Evolutionary conservation across 2,329 filamentous ascomycete species (phyloP).

Genomic region (Nannizzia gypsea): DNA sequence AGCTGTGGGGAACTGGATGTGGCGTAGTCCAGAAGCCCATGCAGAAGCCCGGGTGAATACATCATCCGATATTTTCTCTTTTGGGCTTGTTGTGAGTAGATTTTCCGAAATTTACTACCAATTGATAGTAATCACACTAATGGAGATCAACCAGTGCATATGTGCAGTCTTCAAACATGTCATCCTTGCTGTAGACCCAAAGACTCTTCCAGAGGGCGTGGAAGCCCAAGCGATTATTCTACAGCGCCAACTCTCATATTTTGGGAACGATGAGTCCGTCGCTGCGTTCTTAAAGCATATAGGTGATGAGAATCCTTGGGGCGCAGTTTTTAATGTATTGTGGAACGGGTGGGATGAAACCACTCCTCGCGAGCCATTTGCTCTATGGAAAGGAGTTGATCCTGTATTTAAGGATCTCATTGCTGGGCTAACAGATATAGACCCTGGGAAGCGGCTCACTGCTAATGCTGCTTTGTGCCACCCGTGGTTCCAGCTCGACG

Average conservation of each 20-base stretch:
- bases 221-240: not conserved
- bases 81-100: slow-evolving; percentile 23
- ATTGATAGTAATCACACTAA: slow-evolving; percentile 30
- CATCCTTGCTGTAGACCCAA: not conserved
- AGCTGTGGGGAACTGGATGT: slow-evolving; percentile 23
- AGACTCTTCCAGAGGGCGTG: not conserved
- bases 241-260: not conserved
- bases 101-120: not conserved
- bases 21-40: slow-evolving; percentile 28
- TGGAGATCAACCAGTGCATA: slow-evolving; percentile 34
- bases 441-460: slow-evolving; percentile 18
- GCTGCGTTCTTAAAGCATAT: not conserved
- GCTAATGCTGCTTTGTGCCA: slow-evolving; percentile 24
- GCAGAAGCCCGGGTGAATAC: slow-evolving; percentile 18
- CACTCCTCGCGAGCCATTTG: not conserved
- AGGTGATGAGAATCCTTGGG: not conserved
- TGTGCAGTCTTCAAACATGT: not conserved
- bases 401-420: not conserved
- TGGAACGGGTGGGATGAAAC: not conserved
- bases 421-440: not conserved
- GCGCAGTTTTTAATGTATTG: not conserved
- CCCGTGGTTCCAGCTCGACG: slow-evolving; percentile 16
- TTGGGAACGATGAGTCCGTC: not conserved
- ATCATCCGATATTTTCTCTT: slow-evolving; percentile 28
- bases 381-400: slow-evolving; percentile 29